A percentile compares a stretch with the other conserved stretches of the same genome.
Evolutionary conservation across 192 early-diverging fungal genomes (phyloP).

Genomic region (Backusella circina): DNA sequence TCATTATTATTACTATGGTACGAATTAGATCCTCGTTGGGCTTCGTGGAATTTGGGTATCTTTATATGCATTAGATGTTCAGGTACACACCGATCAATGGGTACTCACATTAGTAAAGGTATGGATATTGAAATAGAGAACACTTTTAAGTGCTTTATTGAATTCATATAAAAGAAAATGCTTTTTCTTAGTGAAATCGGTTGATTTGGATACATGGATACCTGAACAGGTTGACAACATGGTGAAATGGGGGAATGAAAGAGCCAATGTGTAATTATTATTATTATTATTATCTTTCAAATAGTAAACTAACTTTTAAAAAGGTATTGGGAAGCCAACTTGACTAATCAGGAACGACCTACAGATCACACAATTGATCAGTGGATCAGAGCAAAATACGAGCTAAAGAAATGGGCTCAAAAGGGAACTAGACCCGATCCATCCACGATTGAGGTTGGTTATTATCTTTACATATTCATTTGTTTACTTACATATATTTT

Average conservation of each 20-base stretch:
- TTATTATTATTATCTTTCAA: not conserved
- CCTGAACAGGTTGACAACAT: slow-evolving; percentile 74
- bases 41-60: slow-evolving; percentile 68
- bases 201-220: slow-evolving; percentile 79
- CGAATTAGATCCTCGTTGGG: slow-evolving; percentile 65
- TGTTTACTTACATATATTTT: not conserved
- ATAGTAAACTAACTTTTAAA: not conserved
- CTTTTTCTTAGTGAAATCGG: slow-evolving; percentile 63
- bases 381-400: slow-evolving; percentile 78
- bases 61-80: slow-evolving; percentile 70
- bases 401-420: slow-evolving; percentile 64
- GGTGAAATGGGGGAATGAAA: slow-evolving; percentile 73
- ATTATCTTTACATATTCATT: not conserved
- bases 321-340: slow-evolving; percentile 48
- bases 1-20: too few species aligned
- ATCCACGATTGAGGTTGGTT: slow-evolving; percentile 38
- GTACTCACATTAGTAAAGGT: slow-evolving; percentile 68
- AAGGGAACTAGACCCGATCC: slow-evolving; percentile 68
- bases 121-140: not conserved
- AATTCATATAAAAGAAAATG: not conserved
- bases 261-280: slow-evolving; percentile 49
- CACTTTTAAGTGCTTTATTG: not conserved
- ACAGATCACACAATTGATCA: slow-evolving; percentile 52
- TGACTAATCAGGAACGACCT: slow-evolving; percentile 29
- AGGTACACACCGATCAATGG: slow-evolving; percentile 63